Base-by-base conservation (phyloP, 1,284 basidiomycete species). In the Trametes sp. region DNA sequence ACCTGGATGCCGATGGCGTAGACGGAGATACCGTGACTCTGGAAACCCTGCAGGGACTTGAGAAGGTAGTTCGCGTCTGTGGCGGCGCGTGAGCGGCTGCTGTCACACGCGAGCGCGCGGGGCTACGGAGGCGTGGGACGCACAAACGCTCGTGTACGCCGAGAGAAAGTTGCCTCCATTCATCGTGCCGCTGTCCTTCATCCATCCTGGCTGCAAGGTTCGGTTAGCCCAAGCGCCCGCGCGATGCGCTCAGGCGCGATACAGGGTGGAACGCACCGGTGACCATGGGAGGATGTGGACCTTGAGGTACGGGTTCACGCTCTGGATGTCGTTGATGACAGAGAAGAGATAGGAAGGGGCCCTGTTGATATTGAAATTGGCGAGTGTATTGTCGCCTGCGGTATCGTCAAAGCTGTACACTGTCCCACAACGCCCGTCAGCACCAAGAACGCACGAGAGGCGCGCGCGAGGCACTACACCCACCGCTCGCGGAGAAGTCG, bases 231-330 rank as follows among this genome's bases (percentile, higher is more conserved):
- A 5, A 59, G 24, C 21, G 29, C 26, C n/a, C 28, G 26, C 21
- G 11, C 11, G 24, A 2, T 33, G 42, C n/a, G 11, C 5, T 29
- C 11, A 9, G 11, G 7, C 19, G 46, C 14, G 23, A 26, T 3
- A 45, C 13, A 24, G n/a, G n/a, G n/a, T n/a, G n/a, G 19, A n/a
- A 72, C 78, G 63, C 63, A 84, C 83, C 11, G 83, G 81, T 58
- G 82, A 84, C 84, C 84, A 85, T 1, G 84, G 84, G 31, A 82
- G 38, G 14, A 84, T 62, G 53, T 83, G 81, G 5, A 85, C 73
- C 65, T 76, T 79, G 36, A 84, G 62, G 61, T 72, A 69, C 14
- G 66, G 68, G 53, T 83, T 83, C 68, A 85, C 73, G 11, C 79
- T 75, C 51, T 75, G 63, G 59, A 85, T 85, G 63, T 85, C 84